A percentile compares a stretch with the other conserved stretches of the same genome.
Conservation (phyloP, 805 yeast genomes). For the Kazachstania africana region DNA sequence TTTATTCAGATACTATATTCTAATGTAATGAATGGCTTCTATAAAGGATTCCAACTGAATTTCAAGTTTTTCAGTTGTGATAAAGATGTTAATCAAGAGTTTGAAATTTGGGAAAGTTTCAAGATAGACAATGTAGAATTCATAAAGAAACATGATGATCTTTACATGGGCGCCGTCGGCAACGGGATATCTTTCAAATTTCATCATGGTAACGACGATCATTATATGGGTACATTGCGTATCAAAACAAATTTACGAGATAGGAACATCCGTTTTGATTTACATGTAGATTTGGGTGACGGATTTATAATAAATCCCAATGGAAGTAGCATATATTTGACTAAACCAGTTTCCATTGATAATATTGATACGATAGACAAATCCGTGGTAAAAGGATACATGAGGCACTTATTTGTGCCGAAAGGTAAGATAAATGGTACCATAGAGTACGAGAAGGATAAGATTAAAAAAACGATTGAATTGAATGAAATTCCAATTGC, state of each 20-base stretch:
- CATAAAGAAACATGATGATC: conserved; percentile 6
- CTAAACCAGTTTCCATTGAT: conserved; percentile 29
- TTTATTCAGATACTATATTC: conserved; percentile 44
- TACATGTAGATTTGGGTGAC: conserved; percentile 12
- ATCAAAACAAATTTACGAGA: conserved; percentile 9
- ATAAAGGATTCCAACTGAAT: conserved; percentile 43
- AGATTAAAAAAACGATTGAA: conserved; percentile 13
- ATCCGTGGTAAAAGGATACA: conserved; percentile 30
- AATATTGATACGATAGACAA: conserved; percentile 45
- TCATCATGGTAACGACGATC: not conserved
- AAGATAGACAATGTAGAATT: conserved; percentile 23
- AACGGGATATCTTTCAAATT: conserved; percentile 12
- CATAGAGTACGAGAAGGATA: conserved; percentile 22
- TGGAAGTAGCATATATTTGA: conserved; percentile 57
- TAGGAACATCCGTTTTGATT: conserved; percentile 8
- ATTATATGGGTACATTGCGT: conserved; percentile 7
- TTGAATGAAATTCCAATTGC: conserved; percentile 32
- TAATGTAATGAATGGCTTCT: conserved; percentile 37
- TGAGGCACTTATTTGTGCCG: conserved; percentile 81
- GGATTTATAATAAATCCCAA: conserved; percentile 73
- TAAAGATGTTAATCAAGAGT: conserved; percentile 13
- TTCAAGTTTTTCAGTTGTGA: conserved; percentile 30
- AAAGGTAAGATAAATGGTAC: conserved; percentile 52
- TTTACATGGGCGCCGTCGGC: conserved; percentile 11
- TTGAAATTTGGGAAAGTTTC: conserved; percentile 37